A percentile compares a stretch with the other conserved stretches of the same genome.
Conservation (phyloP, 2,329 filamentous ascomycete species). For the Eurotiales sp. region DNA sequence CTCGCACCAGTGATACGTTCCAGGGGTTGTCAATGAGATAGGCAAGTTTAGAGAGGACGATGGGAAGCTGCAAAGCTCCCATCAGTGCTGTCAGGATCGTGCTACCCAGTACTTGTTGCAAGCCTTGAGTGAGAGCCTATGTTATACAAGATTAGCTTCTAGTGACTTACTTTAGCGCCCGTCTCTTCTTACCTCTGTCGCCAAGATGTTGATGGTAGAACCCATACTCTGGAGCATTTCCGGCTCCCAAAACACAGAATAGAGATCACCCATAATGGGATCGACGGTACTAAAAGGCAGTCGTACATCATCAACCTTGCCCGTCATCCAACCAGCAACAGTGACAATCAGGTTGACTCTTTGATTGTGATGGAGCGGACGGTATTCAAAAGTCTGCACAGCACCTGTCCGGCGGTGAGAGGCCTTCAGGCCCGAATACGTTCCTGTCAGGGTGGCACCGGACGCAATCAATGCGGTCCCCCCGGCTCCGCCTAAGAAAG, state of each 20-base stretch:
- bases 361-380: constrained; percentile 96
- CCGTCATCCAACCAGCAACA: constrained; percentile 96
- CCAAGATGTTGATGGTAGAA: constrained; percentile 96
- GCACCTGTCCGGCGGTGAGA: constrained; percentile 84
- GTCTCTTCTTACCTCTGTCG: constrained; percentile 70
- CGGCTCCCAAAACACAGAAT: constrained; percentile 95
- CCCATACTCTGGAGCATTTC: constrained; percentile 98
- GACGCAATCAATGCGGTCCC: constrained; percentile 94
- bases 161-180: not conserved
- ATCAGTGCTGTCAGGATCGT: constrained; percentile 86
- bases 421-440: constrained; percentile 79
- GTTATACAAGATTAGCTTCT: constrained; percentile 17
- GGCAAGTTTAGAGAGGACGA: constrained; percentile 86
- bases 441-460: constrained; percentile 77
- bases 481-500: constrained; percentile 85
- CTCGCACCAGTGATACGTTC: constrained; percentile 91
- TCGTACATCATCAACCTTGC: constrained; percentile 93
- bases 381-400: constrained; percentile 95
- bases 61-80: constrained; percentile 86
- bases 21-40: constrained; percentile 98
- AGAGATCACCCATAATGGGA: constrained; percentile 96
- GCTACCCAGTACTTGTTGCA: constrained; percentile 90
- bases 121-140: constrained; percentile 86
- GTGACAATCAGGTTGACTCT: constrained; percentile 93
- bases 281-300: constrained; percentile 95